Evolutionary conservation across 176 grass and related monocot genomes (phyloP), one percentile per base, ranked within the genome.

Genomic region (Musa itinerans): DNA sequence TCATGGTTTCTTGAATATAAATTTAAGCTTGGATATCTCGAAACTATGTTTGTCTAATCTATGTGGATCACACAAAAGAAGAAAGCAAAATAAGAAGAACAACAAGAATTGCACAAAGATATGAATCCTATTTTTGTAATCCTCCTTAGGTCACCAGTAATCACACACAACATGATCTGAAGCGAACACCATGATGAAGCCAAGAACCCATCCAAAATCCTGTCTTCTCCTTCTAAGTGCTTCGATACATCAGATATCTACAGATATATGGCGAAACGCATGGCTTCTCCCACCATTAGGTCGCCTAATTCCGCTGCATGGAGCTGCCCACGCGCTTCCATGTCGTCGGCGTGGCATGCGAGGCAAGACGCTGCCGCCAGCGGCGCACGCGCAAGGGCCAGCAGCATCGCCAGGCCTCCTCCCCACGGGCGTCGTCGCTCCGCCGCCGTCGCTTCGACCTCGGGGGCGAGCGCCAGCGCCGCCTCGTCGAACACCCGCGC

Each of bases 191-290:
- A 22, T 23, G 17, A 9, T 23, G 9, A n/a, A 65, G 63, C 63
- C n/a, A 9, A 43, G 34, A 6, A 43, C 34, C 34, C 34, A 43
- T 43, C 34, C 34, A 43, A 6, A 43, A 43, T 43, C 34, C 34
- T 43, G 34, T 43, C 34, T 43, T 43, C 34, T 43, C 34, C 34
- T 43, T 43, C 34, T 6, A 43, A 9, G 24, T 8, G 9, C 17
- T 43, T 50, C 65, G 66, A 21, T 76, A 67, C 26, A 13, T 48
- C 50, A 26, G 61, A 56, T n/a, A 23, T 56, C 75, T 91, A 91
- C 55, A 75, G 80, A 73, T 88, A 91, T 74, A 91, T 91, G 80
- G 83, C 78, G 75, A 85, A 91, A 77, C 89, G 80, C 89, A 91
- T 88, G 85, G 85, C 87, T 74, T 88, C 89, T 20, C 74, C 83